A percentile compares a stretch with the other conserved stretches of the same genome.
Conservation (phyloP, 1,284 basidiomycete genomes). For the Quambalaria eucalypti region DNA sequence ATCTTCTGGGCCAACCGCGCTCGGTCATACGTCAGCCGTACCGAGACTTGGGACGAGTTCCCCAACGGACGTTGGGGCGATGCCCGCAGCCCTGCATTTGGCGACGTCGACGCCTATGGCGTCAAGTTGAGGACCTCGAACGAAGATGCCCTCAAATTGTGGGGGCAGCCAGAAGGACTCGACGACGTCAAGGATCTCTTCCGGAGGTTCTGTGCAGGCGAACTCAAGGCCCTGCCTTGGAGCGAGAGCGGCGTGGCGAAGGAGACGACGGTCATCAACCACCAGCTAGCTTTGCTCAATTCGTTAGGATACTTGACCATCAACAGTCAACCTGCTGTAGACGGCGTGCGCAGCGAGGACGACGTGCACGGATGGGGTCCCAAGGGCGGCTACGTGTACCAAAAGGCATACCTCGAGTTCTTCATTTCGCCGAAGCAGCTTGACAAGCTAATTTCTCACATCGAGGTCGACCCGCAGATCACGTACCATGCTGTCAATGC, state of each 20-base stretch:
- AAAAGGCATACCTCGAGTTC: conserved; percentile 89
- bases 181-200: conserved; percentile 46
- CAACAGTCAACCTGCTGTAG: conserved; percentile 91
- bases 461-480: conserved; percentile 78
- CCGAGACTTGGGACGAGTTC: conserved; percentile 81
- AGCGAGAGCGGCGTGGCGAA: conserved; percentile 76
- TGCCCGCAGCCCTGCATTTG: conserved; percentile 89
- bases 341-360: conserved; percentile 65
- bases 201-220: conserved; percentile 46
- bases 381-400: conserved; percentile 50
- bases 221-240: conserved; percentile 71
- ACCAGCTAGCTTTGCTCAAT: conserved; percentile 75
- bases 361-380: conserved; percentile 54
- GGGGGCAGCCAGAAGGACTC: conserved; percentile 23
- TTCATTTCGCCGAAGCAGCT: conserved; percentile 72
- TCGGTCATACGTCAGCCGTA: conserved; percentile 44
- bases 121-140: conserved; percentile 57
- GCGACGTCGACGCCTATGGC: conserved; percentile 87
- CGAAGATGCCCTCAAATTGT: conserved; percentile 57
- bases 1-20: conserved; percentile 47
- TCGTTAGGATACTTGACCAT: conserved; percentile 86
- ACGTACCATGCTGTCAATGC: conserved; percentile 91
- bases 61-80: conserved; percentile 98
- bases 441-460: conserved; percentile 66
- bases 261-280: conserved; percentile 75